Evolutionary conservation across 1,139 yeast species (phyloP), one percentile per base, ranked within the genome.

Genomic region (Taiozyma onychis): DNA sequence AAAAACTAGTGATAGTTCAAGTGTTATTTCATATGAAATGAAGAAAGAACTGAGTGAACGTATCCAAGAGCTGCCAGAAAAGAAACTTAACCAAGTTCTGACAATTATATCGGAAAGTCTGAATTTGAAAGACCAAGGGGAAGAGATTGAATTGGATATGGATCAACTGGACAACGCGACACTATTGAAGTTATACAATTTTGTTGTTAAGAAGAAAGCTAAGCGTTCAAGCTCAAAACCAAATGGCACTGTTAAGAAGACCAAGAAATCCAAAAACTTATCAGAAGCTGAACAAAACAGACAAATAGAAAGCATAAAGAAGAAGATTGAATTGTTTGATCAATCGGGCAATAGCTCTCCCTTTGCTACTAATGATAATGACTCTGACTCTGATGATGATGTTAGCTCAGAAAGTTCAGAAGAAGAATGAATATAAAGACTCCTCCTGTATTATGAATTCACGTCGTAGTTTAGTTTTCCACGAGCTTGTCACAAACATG

Each of bases 81-180:
- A 85, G 68, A 88, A 88, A 71, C 73, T 93, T 62, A 88, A 85
- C 60, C 86, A 87, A 51, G 95, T 90, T 41, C 79, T 93, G 57
- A 82, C 86, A 50, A 89, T 93, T 56, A 89, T 93, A 59, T 87
- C 87, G 64, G 95, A 88, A 66, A 86, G 88, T 58, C 80, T 90
- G 75, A 88, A 88, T n/a, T 88, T 88, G 58, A 77, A 87, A 57
- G 77, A 77, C 57, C 82, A 81, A 61, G 84, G 81, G 44, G 85
- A 83, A 57, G 99, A 93, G 62, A 95, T 93, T 54, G 99, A 95
- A 73, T 77, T 93, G 55, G 99, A 95, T 68, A 87, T 95, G 84
- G 98, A 93, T 68, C 88, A 86, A 68, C 78, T 93, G 60, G 97
- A 89, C 61, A 93, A 89, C 59, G 75, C 81, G 48, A 91, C 98